These are phyloP conservation scores for Combretum micranthum DNA, from an alignment of 345 rosid genomes.

Conservation along the genomic window DNA sequence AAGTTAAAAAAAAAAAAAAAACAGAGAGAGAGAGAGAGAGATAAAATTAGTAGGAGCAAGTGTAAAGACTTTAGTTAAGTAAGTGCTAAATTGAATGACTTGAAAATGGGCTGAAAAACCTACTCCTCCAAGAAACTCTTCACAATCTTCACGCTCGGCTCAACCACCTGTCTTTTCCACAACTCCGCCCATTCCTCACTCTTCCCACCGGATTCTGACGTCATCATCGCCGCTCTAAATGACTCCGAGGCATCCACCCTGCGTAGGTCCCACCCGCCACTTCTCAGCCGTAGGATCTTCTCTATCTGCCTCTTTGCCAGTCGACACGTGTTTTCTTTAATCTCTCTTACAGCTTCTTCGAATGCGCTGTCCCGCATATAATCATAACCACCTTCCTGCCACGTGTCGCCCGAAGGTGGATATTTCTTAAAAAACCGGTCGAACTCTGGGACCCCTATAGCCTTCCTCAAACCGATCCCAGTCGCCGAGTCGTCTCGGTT, in stretches of 20 bases:
- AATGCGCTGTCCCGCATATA: slow-evolving; percentile 31
- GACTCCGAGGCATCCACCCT: slow-evolving; percentile 70
- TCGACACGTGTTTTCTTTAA: slow-evolving; percentile 71
- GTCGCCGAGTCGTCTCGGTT: slow-evolving; percentile 7
- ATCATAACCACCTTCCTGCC: slow-evolving; percentile 13
- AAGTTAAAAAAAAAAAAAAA: too few species aligned
- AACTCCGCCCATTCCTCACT: slow-evolving; percentile 37
- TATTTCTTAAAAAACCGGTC: slow-evolving; percentile 40
- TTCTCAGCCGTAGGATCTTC: slow-evolving; percentile 52
- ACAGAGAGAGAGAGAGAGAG: too few species aligned
- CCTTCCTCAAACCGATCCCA: slow-evolving; percentile 53
- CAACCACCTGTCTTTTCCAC: slow-evolving; percentile 62
- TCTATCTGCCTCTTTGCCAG: slow-evolving; percentile 67
- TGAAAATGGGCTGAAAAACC: slow-evolving; percentile 5
- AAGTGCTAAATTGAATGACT: too few species aligned
- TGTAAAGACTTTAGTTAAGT: too few species aligned
- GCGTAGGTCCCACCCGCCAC: slow-evolving; percentile 63
- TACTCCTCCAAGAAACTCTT: slow-evolving; percentile 61
- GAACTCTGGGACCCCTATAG: slow-evolving; percentile 93
- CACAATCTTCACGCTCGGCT: slow-evolving; percentile 67
- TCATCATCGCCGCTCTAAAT: slow-evolving; percentile 26
- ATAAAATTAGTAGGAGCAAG: too few species aligned
- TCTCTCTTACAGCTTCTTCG: slow-evolving; percentile 61
- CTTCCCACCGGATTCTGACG: slow-evolving; percentile 2
- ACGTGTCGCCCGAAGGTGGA: slow-evolving; percentile 25